phyloP scores from a whole-genome alignment of 208 protist genomes.

The Trypanosoma vivax region DNA sequence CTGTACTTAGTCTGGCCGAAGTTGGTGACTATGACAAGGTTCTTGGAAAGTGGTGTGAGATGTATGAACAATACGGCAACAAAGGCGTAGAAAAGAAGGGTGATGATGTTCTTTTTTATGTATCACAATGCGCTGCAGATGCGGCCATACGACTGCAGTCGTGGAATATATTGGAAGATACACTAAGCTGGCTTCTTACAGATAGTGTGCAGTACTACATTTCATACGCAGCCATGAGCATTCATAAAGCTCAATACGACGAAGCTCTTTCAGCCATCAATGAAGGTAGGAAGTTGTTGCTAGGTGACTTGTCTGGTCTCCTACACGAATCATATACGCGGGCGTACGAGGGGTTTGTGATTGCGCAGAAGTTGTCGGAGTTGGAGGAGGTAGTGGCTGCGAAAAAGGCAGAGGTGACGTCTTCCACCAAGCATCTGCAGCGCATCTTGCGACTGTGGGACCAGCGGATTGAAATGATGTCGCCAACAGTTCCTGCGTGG shows the following conservation, averaged over 20 bases:
- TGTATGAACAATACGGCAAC: conserved; percentile 24
- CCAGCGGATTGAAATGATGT: conserved; percentile 86
- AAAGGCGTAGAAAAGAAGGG: conserved; percentile 33
- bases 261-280: conserved; percentile 35
- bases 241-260: conserved; percentile 51
- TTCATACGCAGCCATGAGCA: conserved; percentile 45
- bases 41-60: conserved; percentile 49
- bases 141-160: conserved; percentile 72
- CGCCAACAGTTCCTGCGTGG: conserved; percentile 93
- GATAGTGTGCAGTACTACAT: conserved; percentile 64
- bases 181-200: conserved; percentile 46
- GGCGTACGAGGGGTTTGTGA: conserved; percentile 93
- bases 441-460: conserved; percentile 89
- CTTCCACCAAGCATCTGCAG: conserved; percentile 55
- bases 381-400: conserved; percentile 97
- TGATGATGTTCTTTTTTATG: conserved; percentile 51
- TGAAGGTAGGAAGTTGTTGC: conserved; percentile 55
- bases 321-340: conserved; percentile 83
- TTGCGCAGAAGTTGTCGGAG: conserved; percentile 96
- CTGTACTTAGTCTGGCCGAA: conserved; percentile 75
- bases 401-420: conserved; percentile 51
- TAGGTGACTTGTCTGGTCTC: conserved; percentile 66
- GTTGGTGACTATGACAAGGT: conserved; percentile 71
- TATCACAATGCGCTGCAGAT: conserved; percentile 81
- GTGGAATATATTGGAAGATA: conserved; percentile 55